Base-by-base conservation (phyloP, 2,329 filamentous ascomycete species). In the Fusarium zealandicum region DNA sequence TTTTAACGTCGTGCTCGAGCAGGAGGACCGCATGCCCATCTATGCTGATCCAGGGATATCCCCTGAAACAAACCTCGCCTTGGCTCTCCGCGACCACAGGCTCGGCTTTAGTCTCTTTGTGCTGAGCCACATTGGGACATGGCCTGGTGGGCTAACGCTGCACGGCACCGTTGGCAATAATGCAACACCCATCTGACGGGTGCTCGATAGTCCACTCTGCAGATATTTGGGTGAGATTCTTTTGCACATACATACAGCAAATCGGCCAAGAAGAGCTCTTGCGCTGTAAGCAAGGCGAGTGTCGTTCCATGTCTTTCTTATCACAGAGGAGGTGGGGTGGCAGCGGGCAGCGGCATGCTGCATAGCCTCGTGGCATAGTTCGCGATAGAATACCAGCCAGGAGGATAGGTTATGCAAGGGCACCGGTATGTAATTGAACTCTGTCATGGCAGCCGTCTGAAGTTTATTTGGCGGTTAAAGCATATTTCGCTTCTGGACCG, bases 21-120 rank as follows among this genome's bases (percentile, higher is more conserved):
- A 36, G 11, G 37, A 61, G 27, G 13, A 33, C 41, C 41, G 18
- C 35, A 48, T 52, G 47, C 39, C 42, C 37, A 32, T 41, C 36
- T 45, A 33, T 53, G 48, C 14, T 46, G 50, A 61, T 48, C 49
- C 61, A 67, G 57, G 63, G 59, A 65, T 65, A 42, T 53, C 61
- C 65, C 65, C 65, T 68, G 65, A 68, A 59, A 67, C 65, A 51
- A 35, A 31, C 59, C 63, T 67, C 64, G 55, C 54, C 49, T 61
- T 65, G 57, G 49, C 50, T 44, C 42, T 55, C 50, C 54, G 51
- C 53, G 53, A 52, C 54, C 62, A 59, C 57, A 54, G 32, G 42
- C 39, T 32, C 51, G 47, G 46, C 39, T 31, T 58, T 57, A 60
- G 52, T 46, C 43, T 61, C 44, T 64, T 61, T 53, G 44, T 59